phyloP scores from a whole-genome alignment of 2,329 filamentous ascomycete species.

The Exophiala viscosa region DNA sequence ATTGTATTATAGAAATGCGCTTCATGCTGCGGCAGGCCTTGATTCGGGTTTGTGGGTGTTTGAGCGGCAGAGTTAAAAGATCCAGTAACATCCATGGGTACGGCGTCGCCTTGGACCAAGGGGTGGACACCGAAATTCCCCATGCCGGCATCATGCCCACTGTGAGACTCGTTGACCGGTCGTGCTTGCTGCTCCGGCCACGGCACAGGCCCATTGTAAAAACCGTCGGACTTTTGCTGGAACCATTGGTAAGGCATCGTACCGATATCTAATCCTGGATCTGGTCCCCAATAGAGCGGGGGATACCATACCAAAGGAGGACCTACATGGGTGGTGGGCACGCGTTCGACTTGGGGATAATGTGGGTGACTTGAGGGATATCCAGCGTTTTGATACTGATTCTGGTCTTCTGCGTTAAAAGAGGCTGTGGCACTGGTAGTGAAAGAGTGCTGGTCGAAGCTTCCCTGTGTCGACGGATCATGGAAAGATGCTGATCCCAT shows the following conservation, averaged over 20 bases:
- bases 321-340: neutral
- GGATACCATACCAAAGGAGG: too few species aligned
- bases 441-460: conserved; percentile 11
- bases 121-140: too few species aligned
- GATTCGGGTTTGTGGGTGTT: neutral
- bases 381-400: conserved; percentile 5
- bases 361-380: conserved; percentile 6
- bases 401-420: conserved; percentile 10
- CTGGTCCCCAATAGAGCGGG: too few species aligned
- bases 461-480: conserved; percentile 2
- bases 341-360: neutral
- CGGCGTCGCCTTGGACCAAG: too few species aligned
- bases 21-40: neutral
- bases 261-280: neutral
- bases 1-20: conserved; percentile 4
- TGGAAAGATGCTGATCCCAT: conserved; percentile 8
- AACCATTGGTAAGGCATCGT: too few species aligned
- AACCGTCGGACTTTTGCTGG: too few species aligned
- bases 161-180: too few species aligned
- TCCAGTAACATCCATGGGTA: neutral
- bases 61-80: neutral
- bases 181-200: too few species aligned
- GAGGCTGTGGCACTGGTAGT: conserved; percentile 11
- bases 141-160: neutral
- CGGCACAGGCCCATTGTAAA: too few species aligned